Base-by-base conservation (phyloP, 2,329 filamentous ascomycete species). In the Dactylellina haptotyla region DNA sequence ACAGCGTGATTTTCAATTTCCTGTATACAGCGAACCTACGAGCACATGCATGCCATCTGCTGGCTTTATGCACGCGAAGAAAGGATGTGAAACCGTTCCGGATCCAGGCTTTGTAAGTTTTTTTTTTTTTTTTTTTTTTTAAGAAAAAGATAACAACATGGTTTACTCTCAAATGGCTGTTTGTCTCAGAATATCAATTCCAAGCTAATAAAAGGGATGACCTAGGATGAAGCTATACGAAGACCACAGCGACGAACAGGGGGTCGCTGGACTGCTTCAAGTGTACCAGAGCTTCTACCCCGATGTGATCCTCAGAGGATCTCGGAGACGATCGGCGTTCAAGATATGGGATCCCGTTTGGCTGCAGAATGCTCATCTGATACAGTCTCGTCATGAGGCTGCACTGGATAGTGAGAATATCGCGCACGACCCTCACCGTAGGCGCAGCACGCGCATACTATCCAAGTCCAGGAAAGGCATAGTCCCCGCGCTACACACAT, bases 231-330 rank as follows among this genome's bases (percentile, higher is more conserved):
- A 58, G 53, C 43, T 72, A n/a, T 65, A 53, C 28, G 67, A 86
- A 87, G 77, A 86, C 84, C 54, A 78, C 3, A 89, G 89, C 16
- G 90, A 90, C 78, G 92, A 96, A 64, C 89, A 89, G 53, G 86
- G 88, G 57, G 82, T 96, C 34, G 84, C 90, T 37, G 90, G 90
- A 2, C 83, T 96, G 16, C 83, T 96, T 54, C 87, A 90, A 63
- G 87, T 94, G n/a, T 96, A 89, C 82, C 95, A 95, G 79, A 92
- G 94, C 79, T 96, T 94, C 80, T 96, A 94, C 78, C 92, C 92
- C 0, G 92, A 96, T 79, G 91, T 96, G 62, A 91, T 96, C 70
- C 86, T 94, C 12, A 90, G 89, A 77, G 66, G 73, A 26, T 59
- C 67, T 25, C 67, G 67, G 28, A 64, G 59, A 50, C 67, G 67